These are phyloP conservation scores for Sugiyamaella xylanicola DNA, from an alignment of 1,139 yeast genomes.

Conservation along the genomic window DNA sequence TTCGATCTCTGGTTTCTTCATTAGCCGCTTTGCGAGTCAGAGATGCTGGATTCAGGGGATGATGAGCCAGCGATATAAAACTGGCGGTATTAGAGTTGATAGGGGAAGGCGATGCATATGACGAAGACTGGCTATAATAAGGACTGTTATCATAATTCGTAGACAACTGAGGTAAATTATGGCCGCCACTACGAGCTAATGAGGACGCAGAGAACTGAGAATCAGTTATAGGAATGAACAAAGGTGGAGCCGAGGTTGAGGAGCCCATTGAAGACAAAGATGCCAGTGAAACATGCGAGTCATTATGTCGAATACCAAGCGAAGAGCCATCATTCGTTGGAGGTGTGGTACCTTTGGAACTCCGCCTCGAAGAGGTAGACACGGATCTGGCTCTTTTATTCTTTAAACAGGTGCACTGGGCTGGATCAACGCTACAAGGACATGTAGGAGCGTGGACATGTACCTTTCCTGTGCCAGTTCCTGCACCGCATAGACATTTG, in stretches of 20 bases:
- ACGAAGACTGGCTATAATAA: conserved; percentile 14
- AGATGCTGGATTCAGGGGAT: conserved; percentile 1
- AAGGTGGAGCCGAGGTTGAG: conserved; percentile 12
- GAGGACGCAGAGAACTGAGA: conserved; percentile 7
- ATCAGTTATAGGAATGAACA: conserved; percentile 10
- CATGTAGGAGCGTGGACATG: conserved; percentile 50
- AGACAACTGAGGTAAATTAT: neutral
- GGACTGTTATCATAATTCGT: conserved; percentile 12
- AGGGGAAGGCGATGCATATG: conserved; percentile 16
- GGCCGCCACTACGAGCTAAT: conserved; percentile 3
- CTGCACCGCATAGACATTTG: conserved; percentile 70
- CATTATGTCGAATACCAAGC: conserved; percentile 4
- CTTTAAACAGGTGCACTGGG: conserved; percentile 62
- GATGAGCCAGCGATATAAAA: conserved; percentile 13
- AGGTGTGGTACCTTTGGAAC: conserved; percentile 11
- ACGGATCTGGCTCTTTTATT: conserved; percentile 34
- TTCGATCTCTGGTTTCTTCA: neutral
- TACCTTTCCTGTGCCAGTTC: conserved; percentile 42
- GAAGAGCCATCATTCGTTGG: neutral
- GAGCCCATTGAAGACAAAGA: conserved; percentile 9
- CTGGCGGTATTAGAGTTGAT: conserved; percentile 2
- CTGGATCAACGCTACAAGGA: conserved; percentile 55
- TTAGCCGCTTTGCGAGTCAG: neutral
- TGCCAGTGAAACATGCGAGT: conserved; percentile 15
- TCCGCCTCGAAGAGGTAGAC: conserved; percentile 10